Conservation (phyloP, 2,329 filamentous ascomycete genomes). For the Alternaria incomplexa region DNA sequence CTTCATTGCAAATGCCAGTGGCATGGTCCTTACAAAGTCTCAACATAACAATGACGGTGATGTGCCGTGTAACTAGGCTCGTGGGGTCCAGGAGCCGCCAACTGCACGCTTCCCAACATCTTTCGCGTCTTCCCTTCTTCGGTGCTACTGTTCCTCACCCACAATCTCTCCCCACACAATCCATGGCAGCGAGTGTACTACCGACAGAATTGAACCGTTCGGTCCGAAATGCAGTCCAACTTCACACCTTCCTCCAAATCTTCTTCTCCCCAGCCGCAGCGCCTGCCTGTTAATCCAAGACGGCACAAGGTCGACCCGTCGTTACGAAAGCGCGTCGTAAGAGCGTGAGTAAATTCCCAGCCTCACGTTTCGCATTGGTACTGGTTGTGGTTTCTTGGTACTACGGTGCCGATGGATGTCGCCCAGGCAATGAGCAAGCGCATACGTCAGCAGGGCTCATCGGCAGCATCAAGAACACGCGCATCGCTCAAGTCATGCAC, state of each 20-base stretch:
- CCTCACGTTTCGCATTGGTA: background rate
- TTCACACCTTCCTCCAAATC: constrained; percentile 9
- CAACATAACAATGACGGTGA: background rate
- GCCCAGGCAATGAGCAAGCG: background rate
- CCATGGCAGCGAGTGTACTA: constrained; percentile 8
- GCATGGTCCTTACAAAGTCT: background rate
- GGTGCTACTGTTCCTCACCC: constrained; percentile 4
- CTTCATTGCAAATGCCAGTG: background rate
- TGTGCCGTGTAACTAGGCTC: background rate
- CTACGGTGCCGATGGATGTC: background rate
- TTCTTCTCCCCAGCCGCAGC: constrained; percentile 19
- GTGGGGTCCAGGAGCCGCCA: constrained; percentile 7
- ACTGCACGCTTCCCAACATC: constrained; percentile 1
- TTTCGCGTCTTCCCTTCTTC: constrained; percentile 5
- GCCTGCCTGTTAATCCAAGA: constrained; percentile 31
- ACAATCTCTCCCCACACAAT: constrained; percentile 3
- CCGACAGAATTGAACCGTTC: constrained; percentile 9
- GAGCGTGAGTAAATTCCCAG: constrained; percentile 25
- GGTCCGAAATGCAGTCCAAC: constrained; percentile 17
- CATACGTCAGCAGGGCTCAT: background rate
- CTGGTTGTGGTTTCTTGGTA: background rate
- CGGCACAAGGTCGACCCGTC: constrained; percentile 32
- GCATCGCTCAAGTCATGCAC: background rate
- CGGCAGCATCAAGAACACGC: background rate
- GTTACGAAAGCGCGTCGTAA: constrained; percentile 28